Base-by-base conservation (phyloP, 495 filamentous ascomycete species). In the Neurospora sp. region DNA sequence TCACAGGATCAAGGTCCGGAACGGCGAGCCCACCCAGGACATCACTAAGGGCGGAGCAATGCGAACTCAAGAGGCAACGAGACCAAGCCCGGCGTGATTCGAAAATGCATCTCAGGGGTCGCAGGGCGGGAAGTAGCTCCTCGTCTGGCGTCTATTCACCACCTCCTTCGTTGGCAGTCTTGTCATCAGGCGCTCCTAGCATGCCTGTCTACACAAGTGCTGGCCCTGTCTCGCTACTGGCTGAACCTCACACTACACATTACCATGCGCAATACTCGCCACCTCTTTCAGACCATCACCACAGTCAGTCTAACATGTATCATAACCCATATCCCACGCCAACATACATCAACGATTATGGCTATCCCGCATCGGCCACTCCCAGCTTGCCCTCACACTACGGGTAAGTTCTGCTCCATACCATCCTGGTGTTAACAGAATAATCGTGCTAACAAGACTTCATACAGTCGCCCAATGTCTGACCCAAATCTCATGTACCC, bases 151-250 rank as follows among this genome's bases (percentile, higher is more conserved):
- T 80, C 39, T 83, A 81, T 39, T 84, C 83, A 31, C 81, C 84
- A 3, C 77, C 83, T 39, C 74, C 77, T 14, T 79, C 82, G 47
- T 73, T 85, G 65, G 80, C 83, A 69, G 83, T 84, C 71, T 77
- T 81, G 38, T 77, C 81, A 1, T 81, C 81, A 0, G 74, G 72
- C 12, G 71, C 80, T 6, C 82, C 82, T 20, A 78, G 76, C 37
- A 80, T 82, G 77, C 82, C 84, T 42, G 75, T 85, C 40, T 86
- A 86, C 74, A 82, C 84, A 16, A 84, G 83, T 1, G 83, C 84
- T 0, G 81, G 84, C 1, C 72, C 82, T 6, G 80, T 86, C 44
- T 82, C 84, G 31, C 81, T 86, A 16, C 77, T 86, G 2, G 73
- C 84, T 39, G 84, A 86, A 70, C 81, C 84, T 16, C 73, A 81